Evolutionary conservation across 2,329 filamentous ascomycete species (phyloP).

Genomic region (Alternaria brassicae): DNA sequence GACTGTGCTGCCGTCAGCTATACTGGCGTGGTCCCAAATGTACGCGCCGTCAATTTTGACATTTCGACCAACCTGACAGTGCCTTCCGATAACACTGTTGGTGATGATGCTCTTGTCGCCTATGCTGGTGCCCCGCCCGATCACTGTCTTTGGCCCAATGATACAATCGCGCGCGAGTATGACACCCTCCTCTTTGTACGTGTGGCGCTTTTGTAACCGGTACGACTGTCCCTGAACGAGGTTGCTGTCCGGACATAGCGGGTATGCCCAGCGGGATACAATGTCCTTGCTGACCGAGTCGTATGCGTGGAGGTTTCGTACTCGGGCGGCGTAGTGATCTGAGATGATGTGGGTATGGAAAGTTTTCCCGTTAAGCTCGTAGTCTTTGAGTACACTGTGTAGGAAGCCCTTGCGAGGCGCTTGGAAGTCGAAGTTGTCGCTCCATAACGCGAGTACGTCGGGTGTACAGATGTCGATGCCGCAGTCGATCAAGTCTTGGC

Average conservation of each 20-base stretch:
- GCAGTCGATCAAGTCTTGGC: constrained; percentile 89
- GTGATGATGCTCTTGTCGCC: constrained; percentile 73
- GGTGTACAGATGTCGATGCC: constrained; percentile 97
- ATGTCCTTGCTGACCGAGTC: constrained; percentile 87
- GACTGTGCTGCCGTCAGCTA: constrained; percentile 77
- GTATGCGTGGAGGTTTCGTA: constrained; percentile 86
- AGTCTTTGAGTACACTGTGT: constrained; percentile 93
- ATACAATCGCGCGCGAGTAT: constrained; percentile 74
- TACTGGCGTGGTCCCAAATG: constrained; percentile 83
- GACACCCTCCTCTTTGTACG: constrained; percentile 82
- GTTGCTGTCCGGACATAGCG: constrained; percentile 88
- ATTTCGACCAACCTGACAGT: constrained; percentile 86
- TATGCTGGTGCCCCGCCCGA: constrained; percentile 78
- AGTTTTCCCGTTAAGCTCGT: constrained; percentile 96
- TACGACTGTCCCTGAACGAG: constrained; percentile 80
- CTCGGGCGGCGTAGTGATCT: constrained; percentile 84
- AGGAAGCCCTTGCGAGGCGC: constrained; percentile 86
- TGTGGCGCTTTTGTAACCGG: constrained; percentile 69
- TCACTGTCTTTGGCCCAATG: constrained; percentile 71
- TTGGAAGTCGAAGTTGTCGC: constrained; percentile 97
- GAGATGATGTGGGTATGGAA: constrained; percentile 88
- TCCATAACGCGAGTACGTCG: constrained; percentile 93
- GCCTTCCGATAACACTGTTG: constrained; percentile 81
- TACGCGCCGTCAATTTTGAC: constrained; percentile 80
- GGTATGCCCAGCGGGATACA: constrained; percentile 86